Percentiles rank a stretch among this genome's conserved stretches.
These are phyloP conservation scores for Ophiostoma pallidulum DNA, from an alignment of 2,329 filamentous ascomycete species.

Conservation along the genomic window DNA sequence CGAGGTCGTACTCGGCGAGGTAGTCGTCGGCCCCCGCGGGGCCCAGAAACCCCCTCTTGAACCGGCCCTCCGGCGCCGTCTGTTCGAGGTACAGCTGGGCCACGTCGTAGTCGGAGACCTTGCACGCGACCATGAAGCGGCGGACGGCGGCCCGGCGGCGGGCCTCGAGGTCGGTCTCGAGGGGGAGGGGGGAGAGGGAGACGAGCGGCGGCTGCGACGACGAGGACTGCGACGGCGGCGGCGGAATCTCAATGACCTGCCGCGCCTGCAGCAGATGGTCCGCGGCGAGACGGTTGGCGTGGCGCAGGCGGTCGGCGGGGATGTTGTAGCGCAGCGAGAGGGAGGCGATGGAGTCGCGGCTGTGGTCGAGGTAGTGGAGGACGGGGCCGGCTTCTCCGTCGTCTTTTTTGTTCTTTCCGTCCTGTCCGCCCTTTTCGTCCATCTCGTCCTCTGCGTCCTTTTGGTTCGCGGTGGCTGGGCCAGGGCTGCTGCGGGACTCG, in stretches of 20 bases:
- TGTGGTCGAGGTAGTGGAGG: constrained; percentile 64
- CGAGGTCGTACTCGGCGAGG: constrained; percentile 57
- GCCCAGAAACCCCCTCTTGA: no score
- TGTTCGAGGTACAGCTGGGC: constrained; percentile 62
- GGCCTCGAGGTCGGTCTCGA: constrained; percentile 69
- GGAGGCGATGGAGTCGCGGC: constrained; percentile 57
- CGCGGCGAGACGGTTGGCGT: constrained; percentile 54
- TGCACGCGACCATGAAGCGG: constrained; percentile 70
- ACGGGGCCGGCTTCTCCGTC: constrained; percentile 45
- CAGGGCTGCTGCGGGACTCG: no score
- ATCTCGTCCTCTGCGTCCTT: neutral
- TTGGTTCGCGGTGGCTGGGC: neutral
- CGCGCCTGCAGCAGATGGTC: constrained; percentile 64
- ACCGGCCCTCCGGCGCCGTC: constrained; percentile 1
- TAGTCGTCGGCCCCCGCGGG: no score
- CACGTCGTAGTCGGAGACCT: constrained; percentile 67
- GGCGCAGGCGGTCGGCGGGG: constrained; percentile 51
- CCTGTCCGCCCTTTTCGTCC: neutral
- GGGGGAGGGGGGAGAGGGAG: constrained; percentile 53
- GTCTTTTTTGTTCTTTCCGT: constrained; percentile 6
- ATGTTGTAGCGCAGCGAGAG: constrained; percentile 64
- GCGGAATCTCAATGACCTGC: constrained; percentile 63
- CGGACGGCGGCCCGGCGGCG: constrained; percentile 59
- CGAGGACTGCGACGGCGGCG: neutral
- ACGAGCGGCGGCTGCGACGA: neutral